phyloP scores from a whole-genome alignment of 1,139 yeast genomes.

The Diutina sp. region DNA sequence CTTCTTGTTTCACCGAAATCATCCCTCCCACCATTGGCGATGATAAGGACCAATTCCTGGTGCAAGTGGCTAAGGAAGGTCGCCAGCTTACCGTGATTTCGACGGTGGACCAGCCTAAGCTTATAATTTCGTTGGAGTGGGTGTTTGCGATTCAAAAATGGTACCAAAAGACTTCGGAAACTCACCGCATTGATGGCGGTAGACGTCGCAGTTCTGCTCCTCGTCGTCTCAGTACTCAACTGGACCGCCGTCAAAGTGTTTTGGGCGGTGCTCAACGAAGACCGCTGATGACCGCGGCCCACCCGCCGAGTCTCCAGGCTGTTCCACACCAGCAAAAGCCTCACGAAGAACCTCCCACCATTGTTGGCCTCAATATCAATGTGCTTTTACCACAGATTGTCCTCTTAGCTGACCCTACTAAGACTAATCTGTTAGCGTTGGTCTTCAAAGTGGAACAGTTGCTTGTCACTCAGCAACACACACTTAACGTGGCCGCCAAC shows the following conservation, averaged over 20 bases:
- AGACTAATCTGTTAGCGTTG: slow-evolving; percentile 66
- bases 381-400: slow-evolving; percentile 71
- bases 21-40: slow-evolving; percentile 55
- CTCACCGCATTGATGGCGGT: not conserved
- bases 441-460: slow-evolving; percentile 83
- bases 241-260: not conserved
- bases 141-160: slow-evolving; percentile 55
- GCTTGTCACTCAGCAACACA: slow-evolving; percentile 55
- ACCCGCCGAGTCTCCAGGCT: not conserved
- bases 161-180: not conserved
- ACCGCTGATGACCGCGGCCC: not conserved
- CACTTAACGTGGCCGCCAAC: slow-evolving; percentile 53
- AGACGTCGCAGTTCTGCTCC: not conserved
- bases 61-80: slow-evolving; percentile 34
- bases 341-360: not conserved
- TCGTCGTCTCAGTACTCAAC: not conserved
- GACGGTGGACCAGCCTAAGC: slow-evolving; percentile 68
- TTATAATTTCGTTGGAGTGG: slow-evolving; percentile 78
- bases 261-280: not conserved
- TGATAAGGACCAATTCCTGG: slow-evolving; percentile 56
- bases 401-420: slow-evolving; percentile 68
- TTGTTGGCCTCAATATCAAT: slow-evolving; percentile 50
- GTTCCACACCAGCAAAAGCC: not conserved
- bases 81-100: slow-evolving; percentile 39
- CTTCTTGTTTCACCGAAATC: slow-evolving; percentile 65